Evolutionary conservation across 352 stramenopile species (phyloP).

Genomic region (Globisporangium spinosum): DNA sequence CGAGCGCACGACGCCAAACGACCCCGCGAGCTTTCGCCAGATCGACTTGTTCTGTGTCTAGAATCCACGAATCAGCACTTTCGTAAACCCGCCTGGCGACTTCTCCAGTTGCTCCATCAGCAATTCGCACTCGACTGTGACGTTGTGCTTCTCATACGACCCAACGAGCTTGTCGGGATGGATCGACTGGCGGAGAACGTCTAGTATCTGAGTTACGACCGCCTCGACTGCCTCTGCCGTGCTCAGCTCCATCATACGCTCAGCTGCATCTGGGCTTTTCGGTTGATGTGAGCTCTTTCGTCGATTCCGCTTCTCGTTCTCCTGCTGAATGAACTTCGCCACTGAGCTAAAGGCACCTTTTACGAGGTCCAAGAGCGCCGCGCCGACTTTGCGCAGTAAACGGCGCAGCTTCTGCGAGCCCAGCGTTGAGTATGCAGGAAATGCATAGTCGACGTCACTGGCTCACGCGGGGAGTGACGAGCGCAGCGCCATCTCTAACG

Average conservation of each 20-base stretch:
- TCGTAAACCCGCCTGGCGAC: neutral
- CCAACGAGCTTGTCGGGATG: constrained; percentile 22
- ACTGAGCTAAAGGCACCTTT: neutral
- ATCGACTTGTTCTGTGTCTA: neutral
- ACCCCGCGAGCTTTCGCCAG: neutral
- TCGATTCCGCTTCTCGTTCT: neutral
- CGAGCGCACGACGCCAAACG: constrained; percentile 1
- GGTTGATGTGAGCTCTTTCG: neutral
- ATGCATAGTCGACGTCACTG: neutral
- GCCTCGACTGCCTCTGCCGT: neutral
- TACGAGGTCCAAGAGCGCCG: neutral
- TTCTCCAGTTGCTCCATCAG: constrained; percentile 21
- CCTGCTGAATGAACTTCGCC: neutral
- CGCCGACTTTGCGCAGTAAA: neutral
- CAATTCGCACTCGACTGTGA: constrained; percentile 14
- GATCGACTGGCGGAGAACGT: constrained; percentile 18
- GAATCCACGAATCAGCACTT: neutral
- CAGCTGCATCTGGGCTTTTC: neutral
- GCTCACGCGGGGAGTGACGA: neutral
- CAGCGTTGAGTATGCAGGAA: constrained; percentile 10
- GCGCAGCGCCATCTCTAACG: neutral
- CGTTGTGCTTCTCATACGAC: constrained; percentile 23
- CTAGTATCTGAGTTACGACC: constrained; percentile 4
- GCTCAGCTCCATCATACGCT: neutral
- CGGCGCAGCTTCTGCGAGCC: neutral